A percentile compares a stretch with the other conserved stretches of the same genome.
phyloP scores from a whole-genome alignment of 2,329 filamentous ascomycete species.

The Colletotrichum sp. region DNA sequence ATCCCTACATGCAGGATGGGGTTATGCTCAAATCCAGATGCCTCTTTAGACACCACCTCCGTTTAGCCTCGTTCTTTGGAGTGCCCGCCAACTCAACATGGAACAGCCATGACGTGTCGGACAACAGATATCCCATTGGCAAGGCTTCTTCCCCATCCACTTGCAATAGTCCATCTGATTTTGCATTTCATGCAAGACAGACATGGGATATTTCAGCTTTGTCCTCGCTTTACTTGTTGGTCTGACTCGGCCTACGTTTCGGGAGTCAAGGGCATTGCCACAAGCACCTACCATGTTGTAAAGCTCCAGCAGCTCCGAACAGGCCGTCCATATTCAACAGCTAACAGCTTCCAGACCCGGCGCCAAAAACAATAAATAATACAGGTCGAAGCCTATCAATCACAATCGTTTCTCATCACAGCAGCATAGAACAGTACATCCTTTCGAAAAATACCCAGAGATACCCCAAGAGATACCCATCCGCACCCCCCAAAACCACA shows the following conservation, averaged over 20 bases:
- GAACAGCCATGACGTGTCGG: slow-evolving; percentile 18
- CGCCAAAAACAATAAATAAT: slow-evolving; percentile 21
- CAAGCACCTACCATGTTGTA: slow-evolving; percentile 22
- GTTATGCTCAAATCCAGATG: slow-evolving; percentile 18
- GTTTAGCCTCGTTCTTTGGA: slow-evolving; percentile 1
- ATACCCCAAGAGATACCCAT: slow-evolving; percentile 13
- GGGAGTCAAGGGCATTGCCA: slow-evolving; percentile 15
- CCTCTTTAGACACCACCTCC: background rate
- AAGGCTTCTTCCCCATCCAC: slow-evolving; percentile 2
- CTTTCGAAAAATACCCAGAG: slow-evolving; percentile 16
- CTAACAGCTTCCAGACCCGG: background rate
- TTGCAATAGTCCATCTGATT: slow-evolving; percentile 17
- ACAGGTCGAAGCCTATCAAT: background rate
- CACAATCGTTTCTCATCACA: background rate
- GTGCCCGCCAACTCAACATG: slow-evolving; percentile 13
- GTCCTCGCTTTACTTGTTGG: slow-evolving; percentile 15
- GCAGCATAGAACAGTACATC: slow-evolving; percentile 17
- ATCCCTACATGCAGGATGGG: slow-evolving; percentile 8
- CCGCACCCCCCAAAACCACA: background rate
- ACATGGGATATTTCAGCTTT: slow-evolving; percentile 21
- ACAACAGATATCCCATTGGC: background rate
- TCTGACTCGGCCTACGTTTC: slow-evolving; percentile 19
- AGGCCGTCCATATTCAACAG: slow-evolving; percentile 6
- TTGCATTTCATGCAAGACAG: slow-evolving; percentile 10
- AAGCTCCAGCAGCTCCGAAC: slow-evolving; percentile 19